phyloP scores from a whole-genome alignment of 1,139 yeast species.

The Suhomyces taliae region DNA sequence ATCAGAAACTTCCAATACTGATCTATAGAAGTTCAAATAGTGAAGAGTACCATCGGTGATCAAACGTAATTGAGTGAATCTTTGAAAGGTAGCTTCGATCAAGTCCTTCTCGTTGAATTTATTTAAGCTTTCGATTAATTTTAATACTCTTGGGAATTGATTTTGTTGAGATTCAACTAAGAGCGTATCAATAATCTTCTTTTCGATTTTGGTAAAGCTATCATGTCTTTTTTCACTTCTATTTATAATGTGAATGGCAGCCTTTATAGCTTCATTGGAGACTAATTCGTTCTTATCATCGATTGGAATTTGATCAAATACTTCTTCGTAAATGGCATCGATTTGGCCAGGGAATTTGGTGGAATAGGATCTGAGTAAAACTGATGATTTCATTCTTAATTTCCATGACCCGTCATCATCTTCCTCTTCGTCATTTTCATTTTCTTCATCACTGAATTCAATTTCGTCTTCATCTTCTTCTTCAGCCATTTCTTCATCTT shows the following conservation, averaged over 20 bases:
- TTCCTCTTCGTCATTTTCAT: conserved; percentile 32
- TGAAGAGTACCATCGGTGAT: conserved; percentile 26
- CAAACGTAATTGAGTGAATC: conserved; percentile 19
- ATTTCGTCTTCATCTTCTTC: conserved; percentile 35
- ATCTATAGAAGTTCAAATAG: conserved; percentile 28
- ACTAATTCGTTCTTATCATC: conserved; percentile 45
- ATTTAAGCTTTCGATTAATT: conserved; percentile 31
- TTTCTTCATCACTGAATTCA: conserved; percentile 44
- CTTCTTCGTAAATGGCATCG: conserved; percentile 8
- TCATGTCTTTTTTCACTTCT: conserved; percentile 11
- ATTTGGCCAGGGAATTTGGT: conserved; percentile 28
- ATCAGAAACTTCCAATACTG: conserved; percentile 19
- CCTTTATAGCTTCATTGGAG: conserved; percentile 35
- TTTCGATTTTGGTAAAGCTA: conserved; percentile 19
- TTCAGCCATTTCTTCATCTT: conserved; percentile 29
- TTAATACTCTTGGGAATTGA: conserved; percentile 25
- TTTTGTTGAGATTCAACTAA: conserved; percentile 20
- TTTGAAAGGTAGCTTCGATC: conserved; percentile 12
- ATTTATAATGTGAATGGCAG: conserved; percentile 31
- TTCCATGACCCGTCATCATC: conserved; percentile 71
- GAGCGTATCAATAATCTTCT: conserved; percentile 19
- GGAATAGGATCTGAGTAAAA: conserved; percentile 43
- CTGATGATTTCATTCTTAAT: conserved; percentile 57
- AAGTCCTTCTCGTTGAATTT: conserved; percentile 13
- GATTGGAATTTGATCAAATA: conserved; percentile 20